A percentile compares a stretch with the other conserved stretches of the same genome.
These are phyloP conservation scores for Talaromyces sp. DNA, from an alignment of 2,329 filamentous ascomycete genomes.

Conservation along the genomic window DNA sequence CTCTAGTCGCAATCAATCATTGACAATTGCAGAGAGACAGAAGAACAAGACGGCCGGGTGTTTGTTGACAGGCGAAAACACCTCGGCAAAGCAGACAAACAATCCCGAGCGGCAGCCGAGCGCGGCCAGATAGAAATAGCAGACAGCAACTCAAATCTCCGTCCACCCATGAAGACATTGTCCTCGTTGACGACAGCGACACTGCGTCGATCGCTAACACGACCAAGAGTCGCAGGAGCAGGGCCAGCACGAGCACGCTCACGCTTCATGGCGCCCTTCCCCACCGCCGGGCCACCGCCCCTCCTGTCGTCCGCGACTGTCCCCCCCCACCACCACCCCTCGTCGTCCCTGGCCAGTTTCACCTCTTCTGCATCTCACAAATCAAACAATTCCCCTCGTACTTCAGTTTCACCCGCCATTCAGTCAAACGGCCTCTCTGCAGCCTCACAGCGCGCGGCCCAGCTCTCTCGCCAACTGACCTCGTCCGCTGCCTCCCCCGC, in stretches of 20 bases:
- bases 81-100: neutral
- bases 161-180: neutral
- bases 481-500: constrained; percentile 26
- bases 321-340: constrained; percentile 22
- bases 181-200: neutral
- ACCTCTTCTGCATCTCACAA: constrained; percentile 11
- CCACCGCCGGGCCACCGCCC: neutral
- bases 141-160: no score
- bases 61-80: neutral
- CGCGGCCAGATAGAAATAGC: neutral
- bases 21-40: neutral
- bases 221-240: no score
- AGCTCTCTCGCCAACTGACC: constrained; percentile 46
- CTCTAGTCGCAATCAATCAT: no score
- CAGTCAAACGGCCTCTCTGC: constrained; percentile 14
- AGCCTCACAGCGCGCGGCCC: constrained; percentile 32
- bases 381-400: neutral
- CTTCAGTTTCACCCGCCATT: neutral
- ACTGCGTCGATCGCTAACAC: neutral
- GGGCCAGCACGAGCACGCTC: neutral
- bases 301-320: constrained; percentile 10
- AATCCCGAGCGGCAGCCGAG: neutral
- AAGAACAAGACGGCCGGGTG: no score
- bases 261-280: neutral
- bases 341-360: constrained; percentile 18